phyloP scores from a whole-genome alignment of 176 grass and related monocot genomes.

The Chrysopogon serrulatus region DNA sequence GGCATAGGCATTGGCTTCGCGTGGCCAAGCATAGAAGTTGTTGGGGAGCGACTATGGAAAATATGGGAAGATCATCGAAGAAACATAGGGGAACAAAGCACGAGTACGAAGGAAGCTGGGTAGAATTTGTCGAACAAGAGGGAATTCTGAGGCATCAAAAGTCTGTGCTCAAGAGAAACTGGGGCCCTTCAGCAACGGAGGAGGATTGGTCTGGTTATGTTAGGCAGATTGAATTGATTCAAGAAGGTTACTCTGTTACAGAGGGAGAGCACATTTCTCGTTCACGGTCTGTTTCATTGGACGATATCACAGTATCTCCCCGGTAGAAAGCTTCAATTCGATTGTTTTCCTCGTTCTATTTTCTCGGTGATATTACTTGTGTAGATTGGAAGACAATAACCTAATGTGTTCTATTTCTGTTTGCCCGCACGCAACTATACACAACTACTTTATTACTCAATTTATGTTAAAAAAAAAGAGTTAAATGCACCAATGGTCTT shows the following conservation, averaged over 20 bases:
- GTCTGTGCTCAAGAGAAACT: not conserved
- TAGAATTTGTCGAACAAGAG: not conserved
- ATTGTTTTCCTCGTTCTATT: not conserved
- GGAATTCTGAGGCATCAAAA: not conserved
- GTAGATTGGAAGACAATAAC: not conserved
- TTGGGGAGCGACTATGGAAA: constrained; percentile 59
- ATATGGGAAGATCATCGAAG: constrained; percentile 48
- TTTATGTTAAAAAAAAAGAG: no score
- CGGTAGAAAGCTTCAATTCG: not conserved
- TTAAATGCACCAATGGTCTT: no score
- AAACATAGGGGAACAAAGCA: constrained; percentile 16
- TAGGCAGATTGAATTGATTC: not conserved
- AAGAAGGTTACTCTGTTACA: not conserved
- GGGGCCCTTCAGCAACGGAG: not conserved
- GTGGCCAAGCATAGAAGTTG: constrained; percentile 60
- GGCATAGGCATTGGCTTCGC: constrained; percentile 42
- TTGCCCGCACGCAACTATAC: no score
- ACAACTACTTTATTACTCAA: no score
- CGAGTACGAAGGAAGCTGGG: constrained; percentile 19
- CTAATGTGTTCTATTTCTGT: not conserved
- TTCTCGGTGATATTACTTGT: not conserved
- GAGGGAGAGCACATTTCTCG: not conserved
- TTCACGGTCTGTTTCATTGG: not conserved
- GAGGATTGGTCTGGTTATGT: not conserved
- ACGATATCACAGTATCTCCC: not conserved